Evolutionary conservation across 495 filamentous ascomycete genomes (phyloP), one percentile per base, ranked within the genome.

Genomic region (Aspergillus panamensis): DNA sequence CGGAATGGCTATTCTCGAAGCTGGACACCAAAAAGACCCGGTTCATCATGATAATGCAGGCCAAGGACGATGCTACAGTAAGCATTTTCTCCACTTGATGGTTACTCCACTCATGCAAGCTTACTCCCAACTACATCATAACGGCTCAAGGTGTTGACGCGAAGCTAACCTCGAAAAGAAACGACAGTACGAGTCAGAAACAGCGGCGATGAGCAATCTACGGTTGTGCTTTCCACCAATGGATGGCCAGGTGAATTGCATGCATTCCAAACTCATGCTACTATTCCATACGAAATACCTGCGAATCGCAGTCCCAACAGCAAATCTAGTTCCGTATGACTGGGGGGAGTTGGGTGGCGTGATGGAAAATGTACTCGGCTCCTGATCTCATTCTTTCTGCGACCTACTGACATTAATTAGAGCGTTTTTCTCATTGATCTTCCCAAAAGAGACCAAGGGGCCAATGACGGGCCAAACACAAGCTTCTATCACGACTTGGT

Each of bases 241-340:
- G 84, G 73, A 80, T 6, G 81, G 82, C 0, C 78, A 84, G 49
- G 70, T 84, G 1, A 80, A 78, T 47, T 84, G 78, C 62, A 96
- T 96, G 92, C 92, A 96, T 64, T 94, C 90, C 6, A 96, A 96
- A 63, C 71, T 96, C 12, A 89, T 91, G 80, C 76, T 96, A 0
- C 77, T 96, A 0, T 91, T 89, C 61, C 86, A 91, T 59, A 75
- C 78, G 0, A 64, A 58, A 0, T 83, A 92, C 64, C 65, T 96
- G 2, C 80, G 92, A 0, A 79, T 96, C 9, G 92, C 81, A 0
- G 80, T 96, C 0, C 91, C 92, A 0, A 91, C 82, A 8, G 92
- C 89, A 0, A 96, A 96, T 58, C 68, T 95, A 4, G 80, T 86
- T n/a, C 72, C 80, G 1, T 87, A 84, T 61, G 92, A 96, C 66